A percentile compares a stretch with the other conserved stretches of the same genome.
Evolutionary conservation across 495 filamentous ascomycete genomes (phyloP).

Genomic region (Clavariopsis aquatica): DNA sequence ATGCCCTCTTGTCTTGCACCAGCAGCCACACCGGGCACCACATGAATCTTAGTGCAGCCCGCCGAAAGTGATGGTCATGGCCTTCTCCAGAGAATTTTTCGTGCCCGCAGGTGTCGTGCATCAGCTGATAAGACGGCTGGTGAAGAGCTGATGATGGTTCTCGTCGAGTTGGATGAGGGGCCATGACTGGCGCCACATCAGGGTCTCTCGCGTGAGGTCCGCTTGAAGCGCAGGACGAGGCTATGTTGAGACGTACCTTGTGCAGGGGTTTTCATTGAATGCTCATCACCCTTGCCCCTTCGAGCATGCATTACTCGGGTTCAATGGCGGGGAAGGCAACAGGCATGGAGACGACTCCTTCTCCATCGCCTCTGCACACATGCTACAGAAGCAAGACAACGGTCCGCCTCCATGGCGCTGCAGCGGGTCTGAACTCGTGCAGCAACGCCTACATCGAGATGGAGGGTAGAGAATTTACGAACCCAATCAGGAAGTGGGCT

Average conservation of each 20-base stretch:
- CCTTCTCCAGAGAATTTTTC: slow-evolving; percentile 13
- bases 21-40: slow-evolving; percentile 6
- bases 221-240: slow-evolving; percentile 24
- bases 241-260: slow-evolving; percentile 6
- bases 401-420: neutral
- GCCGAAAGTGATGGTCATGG: slow-evolving; percentile 14
- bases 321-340: neutral
- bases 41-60: neutral
- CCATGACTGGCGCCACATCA: slow-evolving; percentile 22
- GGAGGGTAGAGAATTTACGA: slow-evolving; percentile 7
- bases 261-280: slow-evolving; percentile 33
- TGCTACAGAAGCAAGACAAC: neutral
- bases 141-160: slow-evolving; percentile 3
- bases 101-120: neutral
- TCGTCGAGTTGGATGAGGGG: slow-evolving; percentile 6
- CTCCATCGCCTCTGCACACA: neutral
- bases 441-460: slow-evolving; percentile 10
- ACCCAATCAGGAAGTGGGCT: slow-evolving; percentile 27
- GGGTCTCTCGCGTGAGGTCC: slow-evolving; percentile 3
- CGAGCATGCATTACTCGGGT: slow-evolving; percentile 25
- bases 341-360: neutral
- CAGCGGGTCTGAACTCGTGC: neutral
- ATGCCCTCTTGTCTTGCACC: slow-evolving; percentile 18
- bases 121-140: slow-evolving; percentile 28
- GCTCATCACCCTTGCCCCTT: slow-evolving; percentile 18